These are phyloP conservation scores for Psilocybe cubensis DNA, from an alignment of 768 basidiomycete genomes.

Conservation along the genomic window DNA sequence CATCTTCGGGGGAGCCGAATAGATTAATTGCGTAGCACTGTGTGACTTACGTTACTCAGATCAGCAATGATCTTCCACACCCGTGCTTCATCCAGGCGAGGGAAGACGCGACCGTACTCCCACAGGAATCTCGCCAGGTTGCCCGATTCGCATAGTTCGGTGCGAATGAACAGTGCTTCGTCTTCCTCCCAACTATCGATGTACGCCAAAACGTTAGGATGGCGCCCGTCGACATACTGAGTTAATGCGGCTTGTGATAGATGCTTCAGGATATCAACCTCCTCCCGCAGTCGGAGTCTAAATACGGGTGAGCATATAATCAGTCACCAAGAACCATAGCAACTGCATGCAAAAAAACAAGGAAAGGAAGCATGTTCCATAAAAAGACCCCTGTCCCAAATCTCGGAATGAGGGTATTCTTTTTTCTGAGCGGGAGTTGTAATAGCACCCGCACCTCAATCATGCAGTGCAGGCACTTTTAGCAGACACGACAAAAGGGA, in stretches of 20 bases:
- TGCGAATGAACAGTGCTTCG: slow-evolving; percentile 86
- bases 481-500: slow-evolving; percentile 1
- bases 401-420: slow-evolving; percentile 9
- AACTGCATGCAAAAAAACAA: slow-evolving; percentile 26
- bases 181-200: slow-evolving; percentile 97
- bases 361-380: slow-evolving; percentile 7
- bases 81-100: slow-evolving; percentile 85
- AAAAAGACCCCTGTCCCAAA: slow-evolving; percentile 8
- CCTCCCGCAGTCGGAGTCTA: slow-evolving; percentile 88
- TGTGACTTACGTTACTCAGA: slow-evolving; percentile 77
- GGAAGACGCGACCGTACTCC: slow-evolving; percentile 86
- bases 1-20: slow-evolving; percentile 24
- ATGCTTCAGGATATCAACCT: slow-evolving; percentile 89
- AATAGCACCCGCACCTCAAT: slow-evolving; percentile 1
- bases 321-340: slow-evolving; percentile 30
- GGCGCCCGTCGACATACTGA: slow-evolving; percentile 41
- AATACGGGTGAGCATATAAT: slow-evolving; percentile 20
- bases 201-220: slow-evolving; percentile 86
- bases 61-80: slow-evolving; percentile 97
- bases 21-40: slow-evolving; percentile 33
- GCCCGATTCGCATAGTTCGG: slow-evolving; percentile 92
- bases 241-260: slow-evolving; percentile 51
- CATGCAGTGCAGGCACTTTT: slow-evolving; percentile 6
- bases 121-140: slow-evolving; percentile 90
- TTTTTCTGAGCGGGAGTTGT: not conserved